Percentiles rank a stretch among this genome's conserved stretches.
phyloP scores from a whole-genome alignment of 1,284 basidiomycete species.

The Moniliophthora roreri region DNA sequence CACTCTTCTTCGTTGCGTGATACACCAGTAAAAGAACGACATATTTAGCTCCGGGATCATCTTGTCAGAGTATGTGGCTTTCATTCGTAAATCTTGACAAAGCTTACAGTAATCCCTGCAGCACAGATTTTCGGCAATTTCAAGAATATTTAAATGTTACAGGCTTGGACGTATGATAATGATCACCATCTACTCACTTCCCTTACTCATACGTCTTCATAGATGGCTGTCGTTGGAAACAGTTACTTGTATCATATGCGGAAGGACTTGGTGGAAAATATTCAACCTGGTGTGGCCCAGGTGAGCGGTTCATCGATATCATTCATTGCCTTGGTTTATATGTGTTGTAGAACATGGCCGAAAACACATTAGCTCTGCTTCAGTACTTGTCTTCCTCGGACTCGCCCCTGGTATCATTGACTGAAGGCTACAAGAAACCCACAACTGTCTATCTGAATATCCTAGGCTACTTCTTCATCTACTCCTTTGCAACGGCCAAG shows the following conservation, averaged over 20 bases:
- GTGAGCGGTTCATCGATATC: conserved; percentile 45
- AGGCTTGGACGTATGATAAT: conserved; percentile 75
- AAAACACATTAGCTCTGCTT: conserved; percentile 86
- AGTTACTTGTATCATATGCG: conserved; percentile 94
- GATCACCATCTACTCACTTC: conserved; percentile 5
- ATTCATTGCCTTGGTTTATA: conserved; percentile 82
- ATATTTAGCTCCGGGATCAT: conserved; percentile 93
- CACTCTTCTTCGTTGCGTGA: not conserved
- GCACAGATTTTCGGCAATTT: conserved; percentile 94
- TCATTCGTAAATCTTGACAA: conserved; percentile 1
- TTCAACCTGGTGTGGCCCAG: conserved; percentile 82
- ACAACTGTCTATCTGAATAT: conserved; percentile 79
- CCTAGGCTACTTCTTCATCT: conserved; percentile 70
- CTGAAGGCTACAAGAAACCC: conserved; percentile 54
- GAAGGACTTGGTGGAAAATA: conserved; percentile 70
- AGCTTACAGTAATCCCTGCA: conserved; percentile 27
- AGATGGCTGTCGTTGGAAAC: conserved; percentile 95
- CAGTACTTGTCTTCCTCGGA: conserved; percentile 71
- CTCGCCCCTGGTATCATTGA: conserved; percentile 65
- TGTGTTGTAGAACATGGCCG: conserved; percentile 90
- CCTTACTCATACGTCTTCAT: conserved; percentile 12
- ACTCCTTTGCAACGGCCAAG: conserved; percentile 72
- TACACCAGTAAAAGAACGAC: conserved; percentile 64
- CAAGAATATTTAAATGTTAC: conserved; percentile 88
- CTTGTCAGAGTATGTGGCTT: conserved; percentile 74